Evolutionary conservation across 2,329 filamentous ascomycete species (phyloP), one percentile per base, ranked within the genome.

Genomic region (Colletotrichum sansevieriae): DNA sequence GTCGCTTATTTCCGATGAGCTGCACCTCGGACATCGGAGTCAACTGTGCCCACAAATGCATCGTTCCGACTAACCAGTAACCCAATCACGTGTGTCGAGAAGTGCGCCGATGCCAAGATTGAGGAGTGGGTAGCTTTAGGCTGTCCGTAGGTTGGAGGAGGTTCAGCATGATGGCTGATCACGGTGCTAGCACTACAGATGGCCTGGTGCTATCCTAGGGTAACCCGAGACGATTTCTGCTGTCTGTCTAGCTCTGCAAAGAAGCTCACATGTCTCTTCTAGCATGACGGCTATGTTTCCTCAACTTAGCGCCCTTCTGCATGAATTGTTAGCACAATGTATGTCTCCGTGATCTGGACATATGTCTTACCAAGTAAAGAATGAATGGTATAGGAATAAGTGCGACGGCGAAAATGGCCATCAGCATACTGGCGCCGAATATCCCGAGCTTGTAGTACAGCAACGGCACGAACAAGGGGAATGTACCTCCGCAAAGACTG

Each of bases 331-430:
- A 68, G 65, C 29, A 4, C 2, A 15, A 2, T n/a, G 15, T 9
- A 2, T 0, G 52, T 0, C 15, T 7, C 29, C 29, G 2, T 0
- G 13, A 46, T 41, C 2, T 18, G 1, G n/a, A 2, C 6, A 3
- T 29, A 61, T 33, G 70, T 64, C 70, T 67, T 64, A 68, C 63
- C 69, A 71, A 65, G 44, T 70, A 71, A 70, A 69, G 8, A 11
- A 66, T n/a, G 4, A 56, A 69, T 2, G 66, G 66, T 22, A 69
- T 15, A 5, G 66, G 66, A 18, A 56, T 49, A 33, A 66, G 65
- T 2, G 63, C 41, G 7, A 69, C 43, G 1, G 63, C 66, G 29
- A 69, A 46, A 9, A 69, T 69, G 2, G 66, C 62, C 1, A 66
- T 10, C 4, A 66, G 22, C n/a, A 66, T 69, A 2, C 62, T 69